Conservation (phyloP, 148 eudicot species). For the Beta vulgaris region DNA sequence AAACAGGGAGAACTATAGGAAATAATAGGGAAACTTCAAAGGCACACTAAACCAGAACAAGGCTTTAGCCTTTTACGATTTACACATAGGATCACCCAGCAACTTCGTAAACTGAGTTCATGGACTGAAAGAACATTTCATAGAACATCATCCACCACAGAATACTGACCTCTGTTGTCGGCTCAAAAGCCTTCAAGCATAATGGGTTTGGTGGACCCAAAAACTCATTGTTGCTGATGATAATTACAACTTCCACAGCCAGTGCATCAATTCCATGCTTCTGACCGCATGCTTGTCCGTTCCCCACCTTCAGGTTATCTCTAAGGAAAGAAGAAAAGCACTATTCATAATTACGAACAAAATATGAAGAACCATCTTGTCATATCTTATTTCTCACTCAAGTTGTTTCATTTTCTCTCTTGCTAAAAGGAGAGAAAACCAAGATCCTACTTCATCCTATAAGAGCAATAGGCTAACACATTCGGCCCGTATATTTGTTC, state of each 20-base stretch:
- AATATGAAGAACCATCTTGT: not conserved
- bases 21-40: not conserved
- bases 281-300: constrained; percentile 52
- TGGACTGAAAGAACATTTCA: not conserved
- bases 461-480: not conserved
- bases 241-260: constrained; percentile 64
- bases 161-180: constrained; percentile 65
- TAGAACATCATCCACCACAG: constrained; percentile 7
- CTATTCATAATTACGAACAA: constrained; percentile 4
- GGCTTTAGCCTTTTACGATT: not conserved
- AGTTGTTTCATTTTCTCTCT: not conserved
- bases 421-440: not conserved
- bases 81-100: not conserved
- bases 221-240: constrained; percentile 59
- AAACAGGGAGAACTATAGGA: not conserved
- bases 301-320: constrained; percentile 59
- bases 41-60: not conserved
- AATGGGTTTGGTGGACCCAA: constrained; percentile 37
- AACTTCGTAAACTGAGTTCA: not conserved
- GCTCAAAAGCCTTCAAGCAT: constrained; percentile 51
- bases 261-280: constrained; percentile 34
- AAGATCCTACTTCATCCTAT: too few relatives aligned
- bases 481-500: constrained; percentile 22
- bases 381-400: not conserved
- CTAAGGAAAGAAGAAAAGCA: constrained; percentile 31